A percentile compares a stretch with the other conserved stretches of the same genome.
Conservation (phyloP, 2,329 filamentous ascomycete species). For the Rhinocladiella similis region DNA sequence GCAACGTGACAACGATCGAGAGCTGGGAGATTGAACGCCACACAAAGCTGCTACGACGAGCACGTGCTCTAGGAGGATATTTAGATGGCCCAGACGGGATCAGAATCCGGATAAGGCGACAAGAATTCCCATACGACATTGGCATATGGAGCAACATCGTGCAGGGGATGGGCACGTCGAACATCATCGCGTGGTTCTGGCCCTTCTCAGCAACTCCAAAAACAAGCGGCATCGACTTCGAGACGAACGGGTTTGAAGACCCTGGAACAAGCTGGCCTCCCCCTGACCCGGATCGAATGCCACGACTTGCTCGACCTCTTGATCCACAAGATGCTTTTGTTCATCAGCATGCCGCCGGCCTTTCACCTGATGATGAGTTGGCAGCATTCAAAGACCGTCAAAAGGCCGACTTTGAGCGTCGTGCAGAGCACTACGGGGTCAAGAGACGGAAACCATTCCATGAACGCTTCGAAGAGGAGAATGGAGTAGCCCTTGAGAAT, state of each 20-base stretch:
- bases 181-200: slow-evolving; percentile 59
- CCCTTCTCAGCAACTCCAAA: slow-evolving; percentile 56
- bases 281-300: slow-evolving; percentile 52
- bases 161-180: slow-evolving; percentile 54
- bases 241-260: slow-evolving; percentile 64
- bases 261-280: slow-evolving; percentile 43
- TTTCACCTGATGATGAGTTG: slow-evolving; percentile 44
- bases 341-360: slow-evolving; percentile 25
- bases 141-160: slow-evolving; percentile 61
- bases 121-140: slow-evolving; percentile 67
- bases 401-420: slow-evolving; percentile 50
- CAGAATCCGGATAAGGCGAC: slow-evolving; percentile 54
- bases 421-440: slow-evolving; percentile 37
- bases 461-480: slow-evolving; percentile 35
- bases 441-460: slow-evolving; percentile 44
- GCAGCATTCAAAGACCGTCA: slow-evolving; percentile 58
- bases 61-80: slow-evolving; percentile 55
- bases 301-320: slow-evolving; percentile 33
- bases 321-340: slow-evolving; percentile 29
- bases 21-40: slow-evolving; percentile 60
- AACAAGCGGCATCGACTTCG: slow-evolving; percentile 50
- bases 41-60: slow-evolving; percentile 46
- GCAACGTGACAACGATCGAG: slow-evolving; percentile 65
- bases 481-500: slow-evolving; percentile 20
- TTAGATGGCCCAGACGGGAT: slow-evolving; percentile 59